Conservation (phyloP, 2,329 filamentous ascomycete species). For the Pyrenochaeta sp. region DNA sequence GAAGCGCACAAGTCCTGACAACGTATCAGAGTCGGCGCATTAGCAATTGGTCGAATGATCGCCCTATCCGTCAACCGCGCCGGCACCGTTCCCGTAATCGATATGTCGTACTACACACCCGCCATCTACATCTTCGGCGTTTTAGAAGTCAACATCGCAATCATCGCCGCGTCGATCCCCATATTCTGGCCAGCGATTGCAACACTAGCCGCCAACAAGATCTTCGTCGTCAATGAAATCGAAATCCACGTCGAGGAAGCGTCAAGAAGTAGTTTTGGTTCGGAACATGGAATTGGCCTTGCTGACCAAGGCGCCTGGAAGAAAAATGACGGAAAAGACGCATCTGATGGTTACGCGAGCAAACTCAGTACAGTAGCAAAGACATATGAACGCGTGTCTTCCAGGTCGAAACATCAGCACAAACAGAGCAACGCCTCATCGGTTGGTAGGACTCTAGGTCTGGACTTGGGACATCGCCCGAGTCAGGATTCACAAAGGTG, state of each 20-base stretch:
- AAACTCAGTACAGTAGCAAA: slow-evolving; percentile 23
- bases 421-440: slow-evolving; percentile 22
- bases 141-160: slow-evolving; percentile 50
- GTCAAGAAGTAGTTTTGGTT: slow-evolving; percentile 22
- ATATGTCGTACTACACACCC: slow-evolving; percentile 43
- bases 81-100: slow-evolving; percentile 42
- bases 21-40: slow-evolving; percentile 30
- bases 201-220: slow-evolving; percentile 43
- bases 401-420: slow-evolving; percentile 9
- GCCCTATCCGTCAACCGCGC: slow-evolving; percentile 37
- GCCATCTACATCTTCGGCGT: slow-evolving; percentile 45
- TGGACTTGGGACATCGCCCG: slow-evolving; percentile 20
- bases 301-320: slow-evolving; percentile 17
- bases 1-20: slow-evolving; percentile 6
- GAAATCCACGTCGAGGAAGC: slow-evolving; percentile 42
- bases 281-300: slow-evolving; percentile 25
- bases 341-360: slow-evolving; percentile 9
- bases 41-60: slow-evolving; percentile 43
- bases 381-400: slow-evolving; percentile 14
- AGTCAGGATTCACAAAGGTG: slow-evolving; percentile 39
- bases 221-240: slow-evolving; percentile 51
- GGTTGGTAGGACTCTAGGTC: slow-evolving; percentile 16
- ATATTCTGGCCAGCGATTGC: slow-evolving; percentile 51
- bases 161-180: slow-evolving; percentile 48
- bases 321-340: slow-evolving; percentile 20